phyloP scores from a whole-genome alignment of 805 yeast species.

The Naumovozyma dairenensis region DNA sequence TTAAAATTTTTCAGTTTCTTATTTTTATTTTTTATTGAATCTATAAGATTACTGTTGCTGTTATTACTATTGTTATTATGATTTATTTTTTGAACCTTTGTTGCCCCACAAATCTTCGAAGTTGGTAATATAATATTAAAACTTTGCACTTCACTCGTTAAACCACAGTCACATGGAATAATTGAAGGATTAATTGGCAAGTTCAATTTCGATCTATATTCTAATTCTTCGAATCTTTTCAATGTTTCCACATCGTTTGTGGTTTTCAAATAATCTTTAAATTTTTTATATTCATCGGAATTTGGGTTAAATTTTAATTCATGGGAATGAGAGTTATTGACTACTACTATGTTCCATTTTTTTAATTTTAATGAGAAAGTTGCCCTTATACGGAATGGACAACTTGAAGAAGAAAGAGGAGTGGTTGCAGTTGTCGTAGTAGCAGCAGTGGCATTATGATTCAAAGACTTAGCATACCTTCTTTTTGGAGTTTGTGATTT shows the following conservation, averaged over 20 bases:
- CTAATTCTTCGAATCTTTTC: conserved; percentile 29
- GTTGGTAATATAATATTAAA: conserved; percentile 28
- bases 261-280: conserved; percentile 22
- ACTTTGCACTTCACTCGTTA: conserved; percentile 28
- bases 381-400: conserved; percentile 61
- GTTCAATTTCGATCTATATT: conserved; percentile 25
- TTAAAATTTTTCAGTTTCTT: background rate
- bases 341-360: conserved; percentile 51
- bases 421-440: background rate
- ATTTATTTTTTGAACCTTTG: conserved; percentile 4
- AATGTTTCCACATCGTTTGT: conserved; percentile 26
- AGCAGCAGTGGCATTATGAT: conserved; percentile 5
- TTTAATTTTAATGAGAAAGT: conserved; percentile 43
- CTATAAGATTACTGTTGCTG: no score
- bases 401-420: conserved; percentile 25
- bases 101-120: conserved; percentile 8
- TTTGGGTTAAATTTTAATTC: conserved; percentile 30
- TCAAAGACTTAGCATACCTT: conserved; percentile 5
- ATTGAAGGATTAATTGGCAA: conserved; percentile 25
- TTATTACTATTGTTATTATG: background rate
- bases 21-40: background rate
- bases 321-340: conserved; percentile 54
- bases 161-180: conserved; percentile 31
- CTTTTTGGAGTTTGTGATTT: conserved; percentile 28
- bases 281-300: conserved; percentile 29